Conservation (phyloP, 805 yeast genomes). For the Wickerhamomyces pijperi region DNA sequence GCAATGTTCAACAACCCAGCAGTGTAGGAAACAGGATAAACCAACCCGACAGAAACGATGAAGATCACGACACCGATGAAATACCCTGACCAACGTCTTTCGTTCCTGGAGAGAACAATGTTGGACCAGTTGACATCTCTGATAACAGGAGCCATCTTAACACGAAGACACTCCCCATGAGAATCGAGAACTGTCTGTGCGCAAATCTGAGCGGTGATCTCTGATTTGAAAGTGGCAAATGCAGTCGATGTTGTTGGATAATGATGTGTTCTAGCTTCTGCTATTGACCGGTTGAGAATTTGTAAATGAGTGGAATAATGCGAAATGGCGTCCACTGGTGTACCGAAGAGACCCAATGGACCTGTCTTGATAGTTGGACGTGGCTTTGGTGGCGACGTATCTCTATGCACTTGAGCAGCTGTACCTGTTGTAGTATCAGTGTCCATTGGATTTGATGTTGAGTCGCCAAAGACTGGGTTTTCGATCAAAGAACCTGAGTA, state of each 20-base stretch:
- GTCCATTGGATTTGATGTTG: no score
- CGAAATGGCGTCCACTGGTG: conserved; percentile 71
- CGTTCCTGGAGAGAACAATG: conserved; percentile 66
- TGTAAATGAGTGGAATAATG: conserved; percentile 60
- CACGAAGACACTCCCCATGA: conserved; percentile 69
- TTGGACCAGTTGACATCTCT: conserved; percentile 92
- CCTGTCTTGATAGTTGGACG: conserved; percentile 62
- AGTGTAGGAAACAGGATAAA: conserved; percentile 74
- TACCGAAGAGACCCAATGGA: conserved; percentile 51
- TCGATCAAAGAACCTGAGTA: conserved; percentile 6
- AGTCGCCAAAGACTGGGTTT: conserved; percentile 10
- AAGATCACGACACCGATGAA: conserved; percentile 58
- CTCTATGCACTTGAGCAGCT: no score
- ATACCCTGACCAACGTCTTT: conserved; percentile 55
- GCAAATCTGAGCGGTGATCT: conserved; percentile 91
- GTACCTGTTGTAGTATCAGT: no score
- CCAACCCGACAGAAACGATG: conserved; percentile 56
- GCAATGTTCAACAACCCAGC: conserved; percentile 75
- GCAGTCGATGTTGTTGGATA: conserved; percentile 85
- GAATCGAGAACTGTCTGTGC: conserved; percentile 95
- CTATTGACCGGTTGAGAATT: conserved; percentile 60
- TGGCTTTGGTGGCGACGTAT: conserved; percentile 13
- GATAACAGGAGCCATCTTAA: conserved; percentile 89
- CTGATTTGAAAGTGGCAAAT: conserved; percentile 88
- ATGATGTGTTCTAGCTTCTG: conserved; percentile 50